Conservation (phyloP, 1,139 yeast genomes). For the Candida sp. region DNA sequence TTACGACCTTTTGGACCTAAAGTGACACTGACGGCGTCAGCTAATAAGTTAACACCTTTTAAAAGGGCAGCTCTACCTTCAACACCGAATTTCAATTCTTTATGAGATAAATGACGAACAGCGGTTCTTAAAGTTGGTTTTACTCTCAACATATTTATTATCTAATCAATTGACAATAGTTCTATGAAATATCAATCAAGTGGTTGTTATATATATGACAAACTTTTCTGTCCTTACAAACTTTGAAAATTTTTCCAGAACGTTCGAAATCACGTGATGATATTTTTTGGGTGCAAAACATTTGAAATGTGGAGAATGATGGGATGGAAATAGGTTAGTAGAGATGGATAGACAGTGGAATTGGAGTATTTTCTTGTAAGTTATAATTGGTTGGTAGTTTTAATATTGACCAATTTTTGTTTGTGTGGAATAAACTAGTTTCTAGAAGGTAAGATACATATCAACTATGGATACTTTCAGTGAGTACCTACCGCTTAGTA, state of each 20-base stretch:
- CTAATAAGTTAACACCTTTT: conserved; percentile 94
- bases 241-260: conserved; percentile 4
- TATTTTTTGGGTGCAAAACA: neutral
- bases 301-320: neutral
- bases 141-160: conserved; percentile 51
- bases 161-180: conserved; percentile 1
- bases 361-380: no score
- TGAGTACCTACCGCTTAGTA: no score
- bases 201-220: neutral
- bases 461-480: no score
- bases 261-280: conserved; percentile 5
- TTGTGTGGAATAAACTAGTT: no score
- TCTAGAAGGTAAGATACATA: no score
- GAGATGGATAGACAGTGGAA: no score
- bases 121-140: conserved; percentile 45
- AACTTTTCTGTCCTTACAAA: neutral
- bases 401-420: no score
- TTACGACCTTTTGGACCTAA: conserved; percentile 99
- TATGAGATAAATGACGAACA: conserved; percentile 71
- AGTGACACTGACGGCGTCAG: conserved; percentile 96
- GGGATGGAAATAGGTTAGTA: no score
- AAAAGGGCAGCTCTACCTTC: conserved; percentile 97
- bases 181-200: neutral
- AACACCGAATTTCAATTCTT: conserved; percentile 96
- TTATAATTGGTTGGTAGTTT: no score